Evolutionary conservation across 1,139 yeast species (phyloP), one percentile per base, ranked within the genome.

Genomic region (Pichia sp.): DNA sequence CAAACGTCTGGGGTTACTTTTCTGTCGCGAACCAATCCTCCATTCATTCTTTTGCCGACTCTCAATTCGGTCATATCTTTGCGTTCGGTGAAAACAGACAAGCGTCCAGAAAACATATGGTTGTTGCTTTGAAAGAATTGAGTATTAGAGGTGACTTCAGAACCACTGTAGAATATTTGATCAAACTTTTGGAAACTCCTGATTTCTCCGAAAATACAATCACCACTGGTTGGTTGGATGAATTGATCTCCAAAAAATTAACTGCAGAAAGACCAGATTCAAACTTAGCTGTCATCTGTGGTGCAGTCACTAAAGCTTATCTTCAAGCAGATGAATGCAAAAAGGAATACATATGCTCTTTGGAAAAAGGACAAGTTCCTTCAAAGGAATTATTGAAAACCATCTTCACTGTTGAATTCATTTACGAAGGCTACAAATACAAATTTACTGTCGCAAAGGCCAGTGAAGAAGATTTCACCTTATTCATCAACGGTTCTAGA

Each of bases 1-100:
- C 97, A 23, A 93, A 93, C 66, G 99, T 93, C 51, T 93, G 99
- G 99, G 99, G 99, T 77, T 93, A 93, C 72, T 93, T 93, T 81
- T 89, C 97, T 15, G 98, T 93, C 55, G 92, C 95, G 65, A 90
- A 89, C 72, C 95, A 90, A 72, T 96, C 98, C 60, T 93, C 97
- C 54, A 95, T 93, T 68, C 99, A 93, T 75, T 90, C 97, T 4
- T 93, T 90, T 76, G 87, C 97, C 31, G 99, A 93, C 72, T 92
- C 99, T 53, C 99, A 93, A 74, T 93, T 93, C 68, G 99, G 99
- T 70, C 99, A 93, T 72, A 93, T 93, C 62, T 93, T 93, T 70
- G 98, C 99, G 44, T 95, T 92, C 74, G 99, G 99, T 70, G 99
- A 93, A 75, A 93, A 92, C 70, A 87, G 99, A 76, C 95, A 89